Evolutionary conservation across 208 protist genomes (phyloP).

Genomic region (Leptomonas seymouri): DNA sequence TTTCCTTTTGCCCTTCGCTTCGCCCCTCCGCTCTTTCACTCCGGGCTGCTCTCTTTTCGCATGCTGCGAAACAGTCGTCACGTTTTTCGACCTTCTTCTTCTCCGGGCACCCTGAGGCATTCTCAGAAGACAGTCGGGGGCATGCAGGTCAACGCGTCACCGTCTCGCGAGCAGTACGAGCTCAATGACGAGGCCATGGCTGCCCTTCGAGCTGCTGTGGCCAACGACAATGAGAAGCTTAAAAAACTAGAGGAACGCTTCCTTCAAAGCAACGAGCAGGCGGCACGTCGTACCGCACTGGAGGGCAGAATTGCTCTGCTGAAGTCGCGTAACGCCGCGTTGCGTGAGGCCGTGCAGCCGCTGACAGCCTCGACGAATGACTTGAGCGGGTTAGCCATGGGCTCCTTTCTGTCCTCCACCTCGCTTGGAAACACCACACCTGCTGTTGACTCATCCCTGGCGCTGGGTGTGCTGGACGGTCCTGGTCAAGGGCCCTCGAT

Average conservation of each 20-base stretch:
- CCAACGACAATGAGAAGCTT: constrained; percentile 12
- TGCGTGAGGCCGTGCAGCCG: constrained; percentile 1
- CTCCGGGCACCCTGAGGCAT: too few species aligned
- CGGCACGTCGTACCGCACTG: constrained; percentile 15
- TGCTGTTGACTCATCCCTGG: neutral
- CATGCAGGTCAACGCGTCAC: neutral
- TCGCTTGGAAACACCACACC: neutral
- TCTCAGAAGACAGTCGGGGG: neutral
- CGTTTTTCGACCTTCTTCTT: too few species aligned
- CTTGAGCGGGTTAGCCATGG: neutral
- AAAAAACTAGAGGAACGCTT: constrained; percentile 19
- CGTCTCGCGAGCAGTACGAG: neutral
- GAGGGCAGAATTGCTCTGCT: constrained; percentile 1
- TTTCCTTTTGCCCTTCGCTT: too few species aligned
- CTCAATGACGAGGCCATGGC: constrained; percentile 23
- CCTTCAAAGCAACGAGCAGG: neutral
- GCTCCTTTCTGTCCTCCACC: neutral
- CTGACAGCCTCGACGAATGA: neutral
- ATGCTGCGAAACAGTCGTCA: too few species aligned
- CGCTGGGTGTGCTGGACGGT: neutral
- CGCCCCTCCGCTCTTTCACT: neutral
- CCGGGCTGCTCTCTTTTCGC: neutral
- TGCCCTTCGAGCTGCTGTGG: constrained; percentile 20
- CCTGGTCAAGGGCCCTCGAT: too few species aligned
- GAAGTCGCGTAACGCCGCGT: neutral